Percentiles rank a stretch among this genome's conserved stretches.
Evolutionary conservation across 2,329 filamentous ascomycete genomes (phyloP).

Genomic region (Capronia americana): DNA sequence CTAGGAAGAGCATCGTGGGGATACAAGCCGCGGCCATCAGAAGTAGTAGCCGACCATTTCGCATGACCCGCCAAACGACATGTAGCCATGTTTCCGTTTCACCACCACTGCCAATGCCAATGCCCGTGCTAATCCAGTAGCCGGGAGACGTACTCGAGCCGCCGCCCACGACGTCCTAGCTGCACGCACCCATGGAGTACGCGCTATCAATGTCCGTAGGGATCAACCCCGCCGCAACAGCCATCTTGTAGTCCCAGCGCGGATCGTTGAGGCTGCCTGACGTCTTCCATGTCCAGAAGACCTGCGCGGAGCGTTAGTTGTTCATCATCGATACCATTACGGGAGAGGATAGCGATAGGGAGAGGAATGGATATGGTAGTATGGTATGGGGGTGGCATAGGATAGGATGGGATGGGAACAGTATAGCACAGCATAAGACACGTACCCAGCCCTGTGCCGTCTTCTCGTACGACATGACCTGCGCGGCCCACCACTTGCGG

Average conservation of each 20-base stretch:
- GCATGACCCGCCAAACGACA: not conserved
- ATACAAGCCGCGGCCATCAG: not conserved
- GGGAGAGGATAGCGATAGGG: not conserved
- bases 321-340: too few relatives aligned
- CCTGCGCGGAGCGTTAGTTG: not conserved
- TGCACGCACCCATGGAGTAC: slow-evolving; percentile 30
- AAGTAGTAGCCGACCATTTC: not conserved
- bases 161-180: slow-evolving; percentile 16
- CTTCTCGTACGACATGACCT: slow-evolving; percentile 62
- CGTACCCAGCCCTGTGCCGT: slow-evolving; percentile 47
- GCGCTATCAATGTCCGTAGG: slow-evolving; percentile 44
- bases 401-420: too few relatives aligned
- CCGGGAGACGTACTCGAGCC: not conserved
- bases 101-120: not conserved
- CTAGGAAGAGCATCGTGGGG: not conserved
- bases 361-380: not conserved
- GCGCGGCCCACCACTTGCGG: slow-evolving; percentile 62
- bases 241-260: slow-evolving; percentile 59
- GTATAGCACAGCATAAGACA: slow-evolving; percentile 47
- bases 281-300: slow-evolving; percentile 67
- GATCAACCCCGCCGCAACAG: slow-evolving; percentile 50
- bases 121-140: not conserved
- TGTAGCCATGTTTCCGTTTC: not conserved
- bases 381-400: not conserved
- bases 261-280: slow-evolving; percentile 46